Base-by-base conservation (phyloP, 2,329 filamentous ascomycete species). In the Volutella citrinella region DNA sequence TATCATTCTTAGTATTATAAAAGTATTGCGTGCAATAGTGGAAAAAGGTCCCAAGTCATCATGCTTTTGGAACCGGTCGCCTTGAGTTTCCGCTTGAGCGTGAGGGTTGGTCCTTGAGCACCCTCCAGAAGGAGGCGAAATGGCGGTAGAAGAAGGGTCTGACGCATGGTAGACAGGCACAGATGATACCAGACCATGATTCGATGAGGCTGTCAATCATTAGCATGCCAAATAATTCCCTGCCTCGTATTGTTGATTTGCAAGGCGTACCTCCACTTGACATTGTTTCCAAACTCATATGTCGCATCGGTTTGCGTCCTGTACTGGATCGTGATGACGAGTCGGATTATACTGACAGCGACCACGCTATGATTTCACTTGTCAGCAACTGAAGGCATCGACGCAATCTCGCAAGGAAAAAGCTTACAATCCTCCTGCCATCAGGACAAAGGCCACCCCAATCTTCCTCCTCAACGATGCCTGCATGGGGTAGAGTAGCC, bases 371-470 rank as follows among this genome's bases (percentile, higher is more conserved):
- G 20, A 2, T 10, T 11, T 10, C 8, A 13, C 14, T 10, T n/a
- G n/a, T n/a, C n/a, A n/a, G n/a, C n/a, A n/a, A n/a, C n/a, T n/a
- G n/a, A n/a, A n/a, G n/a, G n/a, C n/a, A n/a, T n/a, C n/a, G n/a
- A 27, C 7, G 1, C 4, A 7, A 6, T 6, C n/a, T 7, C 12
- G 10, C 4, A 7, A 20, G 10, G 3, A 16, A n/a, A n/a, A n/a
- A n/a, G n/a, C 35, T 35, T 14, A 42, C 39, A 42, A 42, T 5
- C 39, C 39, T 25, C 39, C 39, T 2, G 37, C 30, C 37, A 43
- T 43, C 8, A 37, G 10, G 4, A 40, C 21, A 5, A 43, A 2
- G 3, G 40, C 33, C 22, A 43, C 32, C 4, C 23, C 39, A 29
- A 43, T 21, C 9, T 32, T 40, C 3, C 30, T 32, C 12, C 23